Conservation (phyloP, 2,329 filamentous ascomycete genomes). For the Chrysosphaeria jannelii region DNA sequence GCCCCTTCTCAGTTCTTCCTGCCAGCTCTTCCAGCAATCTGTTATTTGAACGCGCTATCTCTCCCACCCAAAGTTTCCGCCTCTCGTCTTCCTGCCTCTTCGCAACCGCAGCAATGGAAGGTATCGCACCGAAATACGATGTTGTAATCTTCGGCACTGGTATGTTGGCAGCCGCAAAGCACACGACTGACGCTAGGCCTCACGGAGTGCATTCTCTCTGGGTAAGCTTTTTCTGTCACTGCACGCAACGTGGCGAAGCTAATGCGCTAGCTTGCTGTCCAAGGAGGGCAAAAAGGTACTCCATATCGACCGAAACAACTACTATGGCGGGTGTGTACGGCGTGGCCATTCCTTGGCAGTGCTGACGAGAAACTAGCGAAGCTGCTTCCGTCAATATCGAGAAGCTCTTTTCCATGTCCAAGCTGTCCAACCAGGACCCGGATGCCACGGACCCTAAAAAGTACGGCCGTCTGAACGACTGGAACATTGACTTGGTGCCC, state of each 20-base stretch:
- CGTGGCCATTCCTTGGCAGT: too few species aligned
- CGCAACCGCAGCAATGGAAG: constrained; percentile 39
- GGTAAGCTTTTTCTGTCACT: constrained; percentile 24
- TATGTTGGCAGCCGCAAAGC: constrained; percentile 13
- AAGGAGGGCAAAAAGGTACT: constrained; percentile 98
- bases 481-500: constrained; percentile 96
- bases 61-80: too few species aligned
- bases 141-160: constrained; percentile 94
- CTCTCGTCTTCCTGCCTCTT: background rate
- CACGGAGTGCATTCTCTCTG: constrained; percentile 96
- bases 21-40: too few species aligned
- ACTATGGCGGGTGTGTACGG: constrained; percentile 94
- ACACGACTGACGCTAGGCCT: constrained; percentile 27
- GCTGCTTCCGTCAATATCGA: constrained; percentile 92
- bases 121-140: constrained; percentile 96
- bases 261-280: constrained; percentile 44
- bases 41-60: too few species aligned
- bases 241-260: background rate
- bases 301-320: constrained; percentile 93
- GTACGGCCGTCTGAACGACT: constrained; percentile 87
- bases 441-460: too few species aligned
- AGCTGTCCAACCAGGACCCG: too few species aligned
- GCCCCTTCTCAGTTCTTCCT: too few species aligned
- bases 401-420: constrained; percentile 89
- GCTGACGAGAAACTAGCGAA: too few species aligned